Evolutionary conservation across 257 asterid species (phyloP).

Genomic region (Lithospermum erythrorhizon): DNA sequence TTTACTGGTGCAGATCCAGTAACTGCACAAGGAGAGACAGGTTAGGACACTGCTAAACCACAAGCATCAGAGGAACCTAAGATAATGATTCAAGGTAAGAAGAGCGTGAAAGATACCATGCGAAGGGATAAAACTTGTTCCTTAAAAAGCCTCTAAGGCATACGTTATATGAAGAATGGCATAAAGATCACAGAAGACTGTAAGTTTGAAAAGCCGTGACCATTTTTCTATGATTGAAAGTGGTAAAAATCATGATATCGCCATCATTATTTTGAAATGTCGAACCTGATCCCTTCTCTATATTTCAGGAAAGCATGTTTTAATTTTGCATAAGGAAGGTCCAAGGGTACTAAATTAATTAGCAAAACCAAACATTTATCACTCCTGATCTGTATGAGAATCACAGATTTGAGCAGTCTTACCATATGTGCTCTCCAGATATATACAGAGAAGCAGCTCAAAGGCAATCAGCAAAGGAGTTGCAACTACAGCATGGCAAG

Average conservation of each 20-base stretch:
- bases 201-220: too few species aligned
- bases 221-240: background rate
- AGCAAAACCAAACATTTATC: background rate
- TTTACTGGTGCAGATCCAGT: slow-evolving; percentile 52
- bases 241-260: background rate
- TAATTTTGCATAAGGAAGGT: too few species aligned
- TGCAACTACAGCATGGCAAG: slow-evolving; percentile 96
- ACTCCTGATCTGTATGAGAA: background rate
- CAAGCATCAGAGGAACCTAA: slow-evolving; percentile 1
- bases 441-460: slow-evolving; percentile 93
- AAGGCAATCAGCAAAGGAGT: slow-evolving; percentile 85
- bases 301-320: background rate
- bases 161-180: background rate
- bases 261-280: too few species aligned
- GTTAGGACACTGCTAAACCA: slow-evolving; percentile 4
- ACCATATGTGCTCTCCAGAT: slow-evolving; percentile 80
- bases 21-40: slow-evolving; percentile 41
- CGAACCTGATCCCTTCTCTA: background rate
- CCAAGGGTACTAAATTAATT: background rate
- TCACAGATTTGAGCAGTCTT: slow-evolving; percentile 32
- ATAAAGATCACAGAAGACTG: background rate
- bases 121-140: background rate
- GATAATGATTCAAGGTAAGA: background rate
- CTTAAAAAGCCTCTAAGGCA: background rate
- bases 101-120: background rate